Conservation (phyloP, 1,284 basidiomycete genomes). For the Mycosarcoma maydis region DNA sequence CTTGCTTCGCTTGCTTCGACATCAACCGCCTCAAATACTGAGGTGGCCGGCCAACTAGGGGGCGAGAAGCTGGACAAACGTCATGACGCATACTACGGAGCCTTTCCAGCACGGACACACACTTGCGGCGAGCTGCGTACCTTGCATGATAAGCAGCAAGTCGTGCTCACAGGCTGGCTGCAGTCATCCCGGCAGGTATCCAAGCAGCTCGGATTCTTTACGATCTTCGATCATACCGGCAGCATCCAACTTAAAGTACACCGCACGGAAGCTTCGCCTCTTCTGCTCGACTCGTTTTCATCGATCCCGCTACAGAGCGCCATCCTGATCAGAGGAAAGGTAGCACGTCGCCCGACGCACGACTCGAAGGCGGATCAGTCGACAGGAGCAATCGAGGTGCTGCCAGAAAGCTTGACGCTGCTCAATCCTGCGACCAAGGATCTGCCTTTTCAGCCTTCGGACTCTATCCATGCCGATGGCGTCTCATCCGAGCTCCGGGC, state of each 20-base stretch:
- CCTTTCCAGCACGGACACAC: conserved; percentile 76
- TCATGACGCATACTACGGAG: conserved; percentile 68
- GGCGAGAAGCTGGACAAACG: too few relatives aligned
- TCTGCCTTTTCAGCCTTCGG: conserved; percentile 84
- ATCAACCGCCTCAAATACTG: background rate
- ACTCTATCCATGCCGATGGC: conserved; percentile 75
- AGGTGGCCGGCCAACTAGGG: too few relatives aligned
- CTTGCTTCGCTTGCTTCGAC: too few relatives aligned
- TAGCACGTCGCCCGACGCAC: conserved; percentile 33
- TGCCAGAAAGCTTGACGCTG: conserved; percentile 76
- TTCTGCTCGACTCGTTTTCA: conserved; percentile 72
- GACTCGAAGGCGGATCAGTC: conserved; percentile 36
- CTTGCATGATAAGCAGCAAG: conserved; percentile 72
- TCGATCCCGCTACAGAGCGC: conserved; percentile 52
- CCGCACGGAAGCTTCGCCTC: conserved; percentile 7
- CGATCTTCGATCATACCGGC: conserved; percentile 80
- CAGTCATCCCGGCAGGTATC: conserved; percentile 76
- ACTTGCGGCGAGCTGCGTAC: conserved; percentile 74
- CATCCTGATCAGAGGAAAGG: conserved; percentile 38
- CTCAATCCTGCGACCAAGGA: conserved; percentile 79
- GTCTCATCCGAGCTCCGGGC: conserved; percentile 73
- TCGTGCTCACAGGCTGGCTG: conserved; percentile 81
- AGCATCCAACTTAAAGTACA: conserved; percentile 75
- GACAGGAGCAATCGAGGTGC: conserved; percentile 82
- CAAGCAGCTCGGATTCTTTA: conserved; percentile 79